A percentile compares a stretch with the other conserved stretches of the same genome.
phyloP scores from a whole-genome alignment of 208 protist species.

The Cochliopodium minus region DNA sequence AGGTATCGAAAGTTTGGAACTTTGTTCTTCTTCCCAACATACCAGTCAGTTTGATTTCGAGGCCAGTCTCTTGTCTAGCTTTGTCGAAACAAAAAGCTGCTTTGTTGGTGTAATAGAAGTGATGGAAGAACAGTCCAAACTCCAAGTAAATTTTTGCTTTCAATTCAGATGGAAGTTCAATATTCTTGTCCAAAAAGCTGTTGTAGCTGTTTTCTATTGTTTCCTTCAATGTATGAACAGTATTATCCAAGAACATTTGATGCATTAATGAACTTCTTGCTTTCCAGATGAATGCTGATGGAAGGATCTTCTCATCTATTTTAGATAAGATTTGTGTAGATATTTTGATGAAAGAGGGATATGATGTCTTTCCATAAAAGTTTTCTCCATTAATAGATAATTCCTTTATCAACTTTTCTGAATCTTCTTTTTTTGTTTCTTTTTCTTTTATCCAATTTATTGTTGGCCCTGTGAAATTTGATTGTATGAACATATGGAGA shows the following conservation, averaged over 20 bases:
- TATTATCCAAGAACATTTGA: not conserved
- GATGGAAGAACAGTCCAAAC: constrained; percentile 52
- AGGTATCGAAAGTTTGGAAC: constrained; percentile 57
- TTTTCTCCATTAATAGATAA: not conserved
- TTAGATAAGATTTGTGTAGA: not conserved
- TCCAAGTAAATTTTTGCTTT: constrained; percentile 47
- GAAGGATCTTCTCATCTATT: too few relatives aligned
- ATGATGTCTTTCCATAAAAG: not conserved
- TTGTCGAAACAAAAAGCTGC: constrained; percentile 42
- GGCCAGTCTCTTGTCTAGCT: constrained; percentile 39
- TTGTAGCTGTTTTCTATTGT: not conserved
- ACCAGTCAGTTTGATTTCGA: constrained; percentile 45
- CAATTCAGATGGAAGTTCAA: constrained; percentile 6
- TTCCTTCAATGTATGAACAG: not conserved
- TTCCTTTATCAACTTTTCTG: too few relatives aligned
- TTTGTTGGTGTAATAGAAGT: constrained; percentile 54
- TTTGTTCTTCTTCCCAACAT: constrained; percentile 65
- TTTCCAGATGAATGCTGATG: not conserved
- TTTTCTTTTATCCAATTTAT: too few relatives aligned
- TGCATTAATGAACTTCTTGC: not conserved
- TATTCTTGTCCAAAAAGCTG: not conserved
- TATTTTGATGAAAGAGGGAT: not conserved
- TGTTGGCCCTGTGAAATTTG: too few relatives aligned
- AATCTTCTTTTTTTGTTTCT: too few relatives aligned
- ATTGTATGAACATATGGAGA: too few relatives aligned